phyloP scores from a whole-genome alignment of 768 basidiomycete species.

The Termitomyces sp. region DNA sequence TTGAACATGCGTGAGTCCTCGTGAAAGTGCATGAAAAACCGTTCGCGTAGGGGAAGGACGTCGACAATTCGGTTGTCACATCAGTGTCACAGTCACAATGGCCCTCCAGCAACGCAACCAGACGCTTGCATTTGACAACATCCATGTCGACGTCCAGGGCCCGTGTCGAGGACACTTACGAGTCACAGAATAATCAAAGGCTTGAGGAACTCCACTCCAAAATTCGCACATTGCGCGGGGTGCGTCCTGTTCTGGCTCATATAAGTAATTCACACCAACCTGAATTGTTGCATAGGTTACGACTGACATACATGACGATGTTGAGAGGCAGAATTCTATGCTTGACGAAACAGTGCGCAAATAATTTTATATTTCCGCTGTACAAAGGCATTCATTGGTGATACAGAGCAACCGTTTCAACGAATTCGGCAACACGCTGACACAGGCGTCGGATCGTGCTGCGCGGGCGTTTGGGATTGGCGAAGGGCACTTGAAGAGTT shows the following conservation, averaged over 20 bases:
- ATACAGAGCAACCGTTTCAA: slow-evolving; percentile 55
- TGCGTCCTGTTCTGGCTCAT: slow-evolving; percentile 25
- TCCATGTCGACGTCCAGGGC: slow-evolving; percentile 38
- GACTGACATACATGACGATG: slow-evolving; percentile 80
- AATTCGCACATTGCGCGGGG: slow-evolving; percentile 76
- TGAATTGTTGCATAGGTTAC: slow-evolving; percentile 51
- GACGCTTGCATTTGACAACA: not conserved
- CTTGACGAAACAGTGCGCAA: slow-evolving; percentile 68
- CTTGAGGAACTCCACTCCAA: slow-evolving; percentile 84
- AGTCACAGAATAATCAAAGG: slow-evolving; percentile 79
- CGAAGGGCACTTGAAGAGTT: slow-evolving; percentile 61
- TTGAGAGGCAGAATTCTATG: slow-evolving; percentile 75
- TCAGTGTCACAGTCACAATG: not conserved
- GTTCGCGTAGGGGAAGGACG: no score
- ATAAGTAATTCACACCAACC: not conserved
- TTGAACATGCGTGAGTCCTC: no score
- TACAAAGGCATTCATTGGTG: not conserved
- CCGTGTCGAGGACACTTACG: slow-evolving; percentile 67
- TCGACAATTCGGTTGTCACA: not conserved
- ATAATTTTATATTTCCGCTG: not conserved
- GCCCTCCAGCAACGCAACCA: not conserved
- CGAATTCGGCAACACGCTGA: slow-evolving; percentile 55
- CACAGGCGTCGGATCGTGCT: slow-evolving; percentile 64
- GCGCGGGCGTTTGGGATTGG: slow-evolving; percentile 71
- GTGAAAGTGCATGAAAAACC: no score